Conservation (phyloP, 1,284 basidiomycete genomes). For the Ceratobasidium papillatum region DNA sequence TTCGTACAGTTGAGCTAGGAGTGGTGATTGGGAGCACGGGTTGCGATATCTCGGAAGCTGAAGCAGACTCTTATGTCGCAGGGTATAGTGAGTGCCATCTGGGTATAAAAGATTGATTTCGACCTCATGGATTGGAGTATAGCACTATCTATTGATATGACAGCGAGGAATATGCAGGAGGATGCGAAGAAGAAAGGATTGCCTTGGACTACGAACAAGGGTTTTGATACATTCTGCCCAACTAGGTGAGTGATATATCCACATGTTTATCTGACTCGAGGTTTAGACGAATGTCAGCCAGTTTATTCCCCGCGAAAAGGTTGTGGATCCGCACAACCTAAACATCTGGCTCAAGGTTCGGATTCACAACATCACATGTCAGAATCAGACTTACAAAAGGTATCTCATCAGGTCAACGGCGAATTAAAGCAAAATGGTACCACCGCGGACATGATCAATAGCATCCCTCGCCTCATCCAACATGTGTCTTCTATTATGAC, state of each 20-base stretch:
- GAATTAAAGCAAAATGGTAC: slow-evolving; percentile 83
- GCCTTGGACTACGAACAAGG: slow-evolving; percentile 94
- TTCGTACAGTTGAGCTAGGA: slow-evolving; percentile 87
- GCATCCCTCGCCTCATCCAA: slow-evolving; percentile 85
- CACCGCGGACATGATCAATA: slow-evolving; percentile 93
- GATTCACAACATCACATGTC: background rate
- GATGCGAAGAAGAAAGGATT: slow-evolving; percentile 90
- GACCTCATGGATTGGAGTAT: background rate
- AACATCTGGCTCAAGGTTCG: slow-evolving; percentile 71
- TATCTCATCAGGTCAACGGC: slow-evolving; percentile 74
- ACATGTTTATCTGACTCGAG: slow-evolving; percentile 1
- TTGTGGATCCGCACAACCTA: slow-evolving; percentile 80
- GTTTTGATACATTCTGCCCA: slow-evolving; percentile 89
- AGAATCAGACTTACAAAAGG: background rate
- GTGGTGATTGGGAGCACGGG: slow-evolving; percentile 91
- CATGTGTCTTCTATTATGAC: slow-evolving; percentile 97
- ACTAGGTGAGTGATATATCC: slow-evolving; percentile 57
- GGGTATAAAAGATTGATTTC: background rate
- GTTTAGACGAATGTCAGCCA: slow-evolving; percentile 55
- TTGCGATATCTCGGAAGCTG: slow-evolving; percentile 76
- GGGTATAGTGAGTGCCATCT: slow-evolving; percentile 77
- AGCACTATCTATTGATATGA: slow-evolving; percentile 96
- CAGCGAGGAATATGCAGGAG: slow-evolving; percentile 94
- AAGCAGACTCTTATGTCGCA: slow-evolving; percentile 83
- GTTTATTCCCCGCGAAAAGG: slow-evolving; percentile 79